Percentiles rank a stretch among this genome's conserved stretches.
phyloP scores from a whole-genome alignment of 179 eudicot species.

The Spergularia azorica region DNA sequence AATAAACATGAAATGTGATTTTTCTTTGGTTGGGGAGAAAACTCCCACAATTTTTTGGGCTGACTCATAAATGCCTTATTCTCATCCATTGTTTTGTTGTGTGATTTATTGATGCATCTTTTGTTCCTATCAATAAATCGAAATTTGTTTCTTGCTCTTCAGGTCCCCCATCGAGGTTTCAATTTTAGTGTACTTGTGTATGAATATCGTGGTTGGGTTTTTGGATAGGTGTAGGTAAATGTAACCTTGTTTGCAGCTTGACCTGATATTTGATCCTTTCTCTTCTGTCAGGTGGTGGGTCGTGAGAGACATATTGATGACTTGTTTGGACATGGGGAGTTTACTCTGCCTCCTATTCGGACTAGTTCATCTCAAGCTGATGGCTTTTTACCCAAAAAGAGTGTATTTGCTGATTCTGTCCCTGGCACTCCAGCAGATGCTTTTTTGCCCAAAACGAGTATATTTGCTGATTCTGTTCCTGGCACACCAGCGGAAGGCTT shows the following conservation, averaged over 20 bases:
- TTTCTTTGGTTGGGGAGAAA: too few relatives aligned
- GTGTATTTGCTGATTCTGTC: conserved; percentile 38
- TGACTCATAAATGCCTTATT: too few relatives aligned
- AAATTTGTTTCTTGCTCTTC: neutral
- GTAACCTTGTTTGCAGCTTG: neutral
- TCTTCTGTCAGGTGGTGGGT: conserved; percentile 48
- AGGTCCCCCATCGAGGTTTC: too few relatives aligned
- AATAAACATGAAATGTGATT: neutral
- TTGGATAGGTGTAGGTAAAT: neutral
- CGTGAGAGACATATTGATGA: conserved; percentile 34
- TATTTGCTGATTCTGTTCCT: conserved; percentile 36
- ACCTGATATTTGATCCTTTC: neutral
- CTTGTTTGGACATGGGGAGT: conserved; percentile 51
- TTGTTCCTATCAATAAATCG: too few relatives aligned
- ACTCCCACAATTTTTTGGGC: too few relatives aligned
- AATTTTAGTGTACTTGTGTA: neutral
- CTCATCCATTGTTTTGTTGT: too few relatives aligned
- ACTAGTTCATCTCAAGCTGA: conserved; percentile 43
- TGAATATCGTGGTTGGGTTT: neutral
- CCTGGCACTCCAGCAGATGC: conserved; percentile 37
- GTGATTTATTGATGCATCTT: too few relatives aligned
- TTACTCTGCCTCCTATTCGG: conserved; percentile 51
- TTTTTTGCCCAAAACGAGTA: conserved; percentile 33
- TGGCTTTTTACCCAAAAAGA: conserved; percentile 39
- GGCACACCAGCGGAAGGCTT: conserved; percentile 36